Evolutionary conservation across 202 grass and related monocot species (phyloP).

Genomic region (Hordeum pubiflorum): DNA sequence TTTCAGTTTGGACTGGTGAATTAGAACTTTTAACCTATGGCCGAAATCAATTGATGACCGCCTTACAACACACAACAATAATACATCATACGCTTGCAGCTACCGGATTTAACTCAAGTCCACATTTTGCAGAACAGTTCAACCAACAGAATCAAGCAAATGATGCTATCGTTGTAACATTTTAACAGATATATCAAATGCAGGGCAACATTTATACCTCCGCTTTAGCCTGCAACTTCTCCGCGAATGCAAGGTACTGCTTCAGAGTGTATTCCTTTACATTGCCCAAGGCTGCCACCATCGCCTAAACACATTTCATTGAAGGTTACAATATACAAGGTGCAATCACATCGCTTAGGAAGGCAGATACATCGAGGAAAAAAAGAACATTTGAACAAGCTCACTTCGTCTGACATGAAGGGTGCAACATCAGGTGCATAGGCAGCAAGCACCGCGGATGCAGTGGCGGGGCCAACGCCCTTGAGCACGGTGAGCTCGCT

Average conservation of each 20-base stretch:
- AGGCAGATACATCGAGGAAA: background rate
- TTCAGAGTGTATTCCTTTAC: conserved; percentile 88
- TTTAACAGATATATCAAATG: background rate
- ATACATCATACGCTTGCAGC: background rate
- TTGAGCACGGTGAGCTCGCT: conserved; percentile 70
- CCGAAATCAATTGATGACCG: background rate
- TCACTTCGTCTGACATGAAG: conserved; percentile 94
- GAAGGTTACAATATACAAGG: background rate
- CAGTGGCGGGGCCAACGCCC: conserved; percentile 79
- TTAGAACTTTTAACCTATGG: background rate
- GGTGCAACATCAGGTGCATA: conserved; percentile 67
- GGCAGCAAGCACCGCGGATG: conserved; percentile 69
- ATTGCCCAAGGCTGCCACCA: conserved; percentile 65
- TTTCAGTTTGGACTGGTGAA: background rate
- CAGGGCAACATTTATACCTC: conserved; percentile 40
- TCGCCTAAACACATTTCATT: conserved; percentile 40
- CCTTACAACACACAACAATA: background rate
- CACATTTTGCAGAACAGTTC: background rate
- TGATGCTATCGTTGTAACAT: background rate
- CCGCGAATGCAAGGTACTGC: conserved; percentile 66
- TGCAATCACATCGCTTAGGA: background rate
- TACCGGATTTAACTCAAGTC: background rate
- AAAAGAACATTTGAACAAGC: background rate
- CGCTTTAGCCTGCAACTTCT: conserved; percentile 66
- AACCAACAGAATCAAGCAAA: background rate